phyloP scores from a whole-genome alignment of 352 stramenopile species.

The Phytophthora foliorum region DNA sequence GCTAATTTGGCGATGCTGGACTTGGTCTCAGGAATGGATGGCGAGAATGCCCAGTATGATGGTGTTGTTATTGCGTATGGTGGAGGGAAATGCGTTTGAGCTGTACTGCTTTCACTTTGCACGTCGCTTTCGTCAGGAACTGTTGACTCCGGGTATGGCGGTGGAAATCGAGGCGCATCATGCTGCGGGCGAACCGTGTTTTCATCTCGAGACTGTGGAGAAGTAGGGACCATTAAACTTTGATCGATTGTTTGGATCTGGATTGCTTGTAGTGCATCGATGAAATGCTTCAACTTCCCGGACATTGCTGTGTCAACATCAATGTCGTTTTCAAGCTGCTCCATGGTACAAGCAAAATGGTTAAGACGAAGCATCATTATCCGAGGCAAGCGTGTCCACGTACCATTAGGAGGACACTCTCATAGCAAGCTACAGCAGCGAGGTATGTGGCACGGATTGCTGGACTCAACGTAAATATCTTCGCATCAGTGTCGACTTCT shows the following conservation, averaged over 20 bases:
- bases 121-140: constrained; percentile 20
- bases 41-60: constrained; percentile 40
- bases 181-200: not conserved
- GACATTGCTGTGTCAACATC: constrained; percentile 37
- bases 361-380: not conserved
- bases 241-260: constrained; percentile 10
- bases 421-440: constrained; percentile 48
- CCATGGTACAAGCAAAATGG: not conserved
- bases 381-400: constrained; percentile 2
- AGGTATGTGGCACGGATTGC: constrained; percentile 52
- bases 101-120: constrained; percentile 20
- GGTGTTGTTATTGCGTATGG: constrained; percentile 46
- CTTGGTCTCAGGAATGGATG: constrained; percentile 33
- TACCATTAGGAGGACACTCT: constrained; percentile 51
- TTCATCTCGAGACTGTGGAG: not conserved
- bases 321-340: constrained; percentile 41
- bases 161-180: constrained; percentile 36
- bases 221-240: not conserved
- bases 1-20: constrained; percentile 34
- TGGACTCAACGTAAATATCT: constrained; percentile 11
- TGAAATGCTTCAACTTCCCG: constrained; percentile 45
- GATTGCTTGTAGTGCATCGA: constrained; percentile 42
- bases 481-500: not conserved
- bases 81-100: constrained; percentile 36
- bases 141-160: constrained; percentile 50